These are phyloP conservation scores for Periconia digitata DNA, from an alignment of 2,329 filamentous ascomycete genomes.

Conservation along the genomic window DNA sequence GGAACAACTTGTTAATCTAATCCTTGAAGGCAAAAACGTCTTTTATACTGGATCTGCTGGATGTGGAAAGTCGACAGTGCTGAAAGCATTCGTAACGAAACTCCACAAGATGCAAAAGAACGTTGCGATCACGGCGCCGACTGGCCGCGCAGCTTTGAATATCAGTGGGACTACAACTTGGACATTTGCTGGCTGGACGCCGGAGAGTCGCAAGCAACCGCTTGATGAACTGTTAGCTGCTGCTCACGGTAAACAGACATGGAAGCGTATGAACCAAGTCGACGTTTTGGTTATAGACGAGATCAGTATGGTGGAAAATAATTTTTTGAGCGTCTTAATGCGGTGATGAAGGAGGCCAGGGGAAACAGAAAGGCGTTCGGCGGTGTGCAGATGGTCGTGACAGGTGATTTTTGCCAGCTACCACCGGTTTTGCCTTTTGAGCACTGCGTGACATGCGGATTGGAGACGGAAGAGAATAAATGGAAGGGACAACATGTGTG, in stretches of 20 bases:
- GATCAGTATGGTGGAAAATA: slow-evolving; percentile 65
- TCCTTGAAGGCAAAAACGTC: slow-evolving; percentile 57
- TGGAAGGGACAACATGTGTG: slow-evolving; percentile 20
- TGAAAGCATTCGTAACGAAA: slow-evolving; percentile 51
- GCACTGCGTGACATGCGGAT: slow-evolving; percentile 55
- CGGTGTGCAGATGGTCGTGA: slow-evolving; percentile 59
- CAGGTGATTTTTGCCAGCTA: slow-evolving; percentile 55
- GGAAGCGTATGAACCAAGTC: slow-evolving; percentile 45
- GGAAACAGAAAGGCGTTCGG: slow-evolving; percentile 38
- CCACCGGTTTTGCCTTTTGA: slow-evolving; percentile 61
- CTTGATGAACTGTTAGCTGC: slow-evolving; percentile 38
- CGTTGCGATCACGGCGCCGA: slow-evolving; percentile 61
- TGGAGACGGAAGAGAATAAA: slow-evolving; percentile 24
- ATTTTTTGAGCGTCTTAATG: slow-evolving; percentile 54
- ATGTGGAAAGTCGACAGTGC: slow-evolving; percentile 60
- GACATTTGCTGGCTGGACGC: slow-evolving; percentile 60
- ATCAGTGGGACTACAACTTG: slow-evolving; percentile 60
- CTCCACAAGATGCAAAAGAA: slow-evolving; percentile 38
- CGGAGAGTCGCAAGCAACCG: slow-evolving; percentile 48
- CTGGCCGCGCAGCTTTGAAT: slow-evolving; percentile 60
- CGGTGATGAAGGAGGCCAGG: slow-evolving; percentile 48
- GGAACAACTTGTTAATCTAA: slow-evolving; percentile 52
- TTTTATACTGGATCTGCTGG: slow-evolving; percentile 68
- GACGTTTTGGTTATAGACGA: slow-evolving; percentile 66
- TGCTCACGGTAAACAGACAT: slow-evolving; percentile 39